Evolutionary conservation across 163 green algal genomes (phyloP), one percentile per base, ranked within the genome.

Genomic region (Smithsoniella earleae): DNA sequence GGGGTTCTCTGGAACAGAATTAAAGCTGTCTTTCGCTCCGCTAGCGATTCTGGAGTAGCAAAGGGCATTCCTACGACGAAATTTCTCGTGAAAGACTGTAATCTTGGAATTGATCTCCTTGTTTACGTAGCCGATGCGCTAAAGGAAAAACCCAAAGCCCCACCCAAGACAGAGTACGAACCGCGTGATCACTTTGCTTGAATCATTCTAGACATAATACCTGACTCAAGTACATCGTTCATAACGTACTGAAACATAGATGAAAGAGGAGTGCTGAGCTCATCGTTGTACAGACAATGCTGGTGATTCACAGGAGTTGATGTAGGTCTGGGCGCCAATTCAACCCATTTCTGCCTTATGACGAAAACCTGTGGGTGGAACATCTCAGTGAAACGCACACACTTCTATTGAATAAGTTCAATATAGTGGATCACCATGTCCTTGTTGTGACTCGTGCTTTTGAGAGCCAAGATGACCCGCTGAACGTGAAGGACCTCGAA

Each of bases 391-490:
- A 74, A 13, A 86, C 76, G 6, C 91, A 96, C 79, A 86, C 76
- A 2, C 80, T 95, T 36, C 82, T 96, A 58, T 87, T 97, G 0
- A 97, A 97, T 83, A 97, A 97, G 76, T 97, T 95, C 76, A 95
- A 96, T 52, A 84, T 97, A 2, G 86, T 95, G 46, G 44, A 80
- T 40, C 79, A 88, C 49, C 89, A 95, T 74, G 72, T 83, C 30
- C 74, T 96, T 27, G 86, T 96, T 3, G 85, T 97, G 27, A 96
- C 91, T 0, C 63, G 80, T 2, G 44, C 81, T 2, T 96, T 91
- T 73, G 73, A 87, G 69, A 62, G 66, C 1, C 89, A 96, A 73
- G 66, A 75, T 25, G 77, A 88, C 2, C 80, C 80, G 2, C 77
- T 95, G 8, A 83, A 77, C 2, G 66, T 58, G 0, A 36, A 2